Evolutionary conservation across 805 yeast genomes (phyloP).

Genomic region (Ogataea kodamae): DNA sequence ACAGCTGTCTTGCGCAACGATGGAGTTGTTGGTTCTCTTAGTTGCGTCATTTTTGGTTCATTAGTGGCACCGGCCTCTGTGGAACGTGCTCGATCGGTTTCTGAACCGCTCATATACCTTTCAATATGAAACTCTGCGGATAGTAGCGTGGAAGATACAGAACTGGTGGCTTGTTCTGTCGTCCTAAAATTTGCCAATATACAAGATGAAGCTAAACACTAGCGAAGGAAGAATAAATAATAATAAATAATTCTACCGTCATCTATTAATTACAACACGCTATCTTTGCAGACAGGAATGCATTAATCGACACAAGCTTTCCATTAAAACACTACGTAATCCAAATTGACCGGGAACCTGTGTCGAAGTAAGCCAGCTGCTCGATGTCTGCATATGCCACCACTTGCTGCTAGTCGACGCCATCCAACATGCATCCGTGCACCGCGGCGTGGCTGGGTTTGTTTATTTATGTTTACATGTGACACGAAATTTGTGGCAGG

Average conservation of each 20-base stretch:
- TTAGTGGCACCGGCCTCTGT: neutral
- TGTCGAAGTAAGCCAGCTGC: no score
- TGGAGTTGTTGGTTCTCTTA: conserved; percentile 28
- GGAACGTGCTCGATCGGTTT: conserved; percentile 6
- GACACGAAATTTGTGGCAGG: conserved; percentile 10
- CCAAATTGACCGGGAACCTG: no score
- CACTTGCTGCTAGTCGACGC: no score
- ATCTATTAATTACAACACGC: neutral
- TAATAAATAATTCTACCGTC: conserved; percentile 6
- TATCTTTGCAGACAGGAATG: no score
- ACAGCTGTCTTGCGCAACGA: conserved; percentile 21
- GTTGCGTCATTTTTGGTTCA: conserved; percentile 4
- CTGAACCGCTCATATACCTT: conserved; percentile 6
- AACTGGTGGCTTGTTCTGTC: no score
- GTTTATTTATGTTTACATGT: conserved; percentile 7
- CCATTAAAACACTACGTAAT: no score
- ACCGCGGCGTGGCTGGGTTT: conserved; percentile 2
- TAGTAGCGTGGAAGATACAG: no score
- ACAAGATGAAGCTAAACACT: neutral
- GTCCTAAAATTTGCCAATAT: no score
- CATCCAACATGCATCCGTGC: conserved; percentile 1
- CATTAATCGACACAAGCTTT: no score
- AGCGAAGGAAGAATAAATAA: conserved; percentile 7
- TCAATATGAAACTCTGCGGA: no score
- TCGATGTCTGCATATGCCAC: no score